These are phyloP conservation scores for Hanseniaspora clermontiae DNA, from an alignment of 805 yeast species.

Conservation along the genomic window DNA sequence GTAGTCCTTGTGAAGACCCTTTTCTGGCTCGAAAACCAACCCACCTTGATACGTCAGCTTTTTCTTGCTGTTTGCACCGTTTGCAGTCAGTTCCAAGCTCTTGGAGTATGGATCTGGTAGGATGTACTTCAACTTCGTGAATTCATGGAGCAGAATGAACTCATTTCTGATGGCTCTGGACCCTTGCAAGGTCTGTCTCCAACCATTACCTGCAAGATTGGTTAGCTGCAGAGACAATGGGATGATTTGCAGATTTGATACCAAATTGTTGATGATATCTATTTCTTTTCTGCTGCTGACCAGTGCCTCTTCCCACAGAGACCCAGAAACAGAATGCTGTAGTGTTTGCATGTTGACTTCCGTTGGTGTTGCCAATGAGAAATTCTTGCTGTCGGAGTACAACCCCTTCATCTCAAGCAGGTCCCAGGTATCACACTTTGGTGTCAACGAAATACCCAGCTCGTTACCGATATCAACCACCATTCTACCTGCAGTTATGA, in stretches of 20 bases:
- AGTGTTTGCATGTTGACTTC: slow-evolving; percentile 66
- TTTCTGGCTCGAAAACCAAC: slow-evolving; percentile 90
- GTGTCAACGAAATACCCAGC: slow-evolving; percentile 82
- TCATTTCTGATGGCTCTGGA: slow-evolving; percentile 95
- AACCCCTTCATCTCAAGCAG: slow-evolving; percentile 79
- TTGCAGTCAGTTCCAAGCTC: slow-evolving; percentile 26
- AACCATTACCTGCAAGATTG: slow-evolving; percentile 88
- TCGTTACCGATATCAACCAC: slow-evolving; percentile 89
- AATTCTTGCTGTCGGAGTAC: slow-evolving; percentile 51
- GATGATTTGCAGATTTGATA: slow-evolving; percentile 70
- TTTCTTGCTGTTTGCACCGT: slow-evolving; percentile 37
- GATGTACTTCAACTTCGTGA: slow-evolving; percentile 61
- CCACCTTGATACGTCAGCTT: slow-evolving; percentile 84
- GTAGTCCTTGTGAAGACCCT: slow-evolving; percentile 80
- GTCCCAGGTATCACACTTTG: slow-evolving; percentile 91
- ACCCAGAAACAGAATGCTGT: slow-evolving; percentile 53
- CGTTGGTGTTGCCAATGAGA: slow-evolving; percentile 28
- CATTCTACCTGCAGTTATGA: slow-evolving; percentile 71
- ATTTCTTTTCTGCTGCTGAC: slow-evolving; percentile 58
- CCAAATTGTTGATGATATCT: slow-evolving; percentile 59
- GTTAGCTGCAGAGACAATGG: slow-evolving; percentile 86
- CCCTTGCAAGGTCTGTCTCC: slow-evolving; percentile 91
- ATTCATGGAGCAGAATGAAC: slow-evolving; percentile 82
- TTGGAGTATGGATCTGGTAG: slow-evolving; percentile 72
- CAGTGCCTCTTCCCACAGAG: slow-evolving; percentile 53